These are phyloP conservation scores for Mycena filopes DNA, from an alignment of 768 basidiomycete genomes.

Conservation along the genomic window DNA sequence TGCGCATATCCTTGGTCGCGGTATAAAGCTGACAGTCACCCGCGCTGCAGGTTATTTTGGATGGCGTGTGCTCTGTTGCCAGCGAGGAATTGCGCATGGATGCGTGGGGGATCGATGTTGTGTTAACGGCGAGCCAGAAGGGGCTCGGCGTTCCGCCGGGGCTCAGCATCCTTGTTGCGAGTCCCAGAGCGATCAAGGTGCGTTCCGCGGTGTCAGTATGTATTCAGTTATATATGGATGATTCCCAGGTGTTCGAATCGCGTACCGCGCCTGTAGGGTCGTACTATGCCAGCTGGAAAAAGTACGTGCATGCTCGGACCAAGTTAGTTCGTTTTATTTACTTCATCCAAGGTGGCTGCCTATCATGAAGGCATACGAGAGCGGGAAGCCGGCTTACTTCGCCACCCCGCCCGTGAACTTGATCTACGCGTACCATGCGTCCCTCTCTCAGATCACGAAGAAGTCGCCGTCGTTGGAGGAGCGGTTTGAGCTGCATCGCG, in stretches of 20 bases:
- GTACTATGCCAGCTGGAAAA: conserved; percentile 94
- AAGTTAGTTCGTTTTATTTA: conserved; percentile 1
- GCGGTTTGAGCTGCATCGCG: conserved; percentile 80
- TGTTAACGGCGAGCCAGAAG: conserved; percentile 89
- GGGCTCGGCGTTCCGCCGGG: conserved; percentile 95
- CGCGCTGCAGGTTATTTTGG: conserved; percentile 72
- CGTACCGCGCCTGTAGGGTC: conserved; percentile 73
- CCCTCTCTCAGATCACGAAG: conserved; percentile 77
- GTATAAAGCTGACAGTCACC: conserved; percentile 16
- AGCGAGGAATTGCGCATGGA: conserved; percentile 96
- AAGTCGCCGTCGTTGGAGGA: conserved; percentile 74
- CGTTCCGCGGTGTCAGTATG: too few relatives aligned
- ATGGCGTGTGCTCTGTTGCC: conserved; percentile 97
- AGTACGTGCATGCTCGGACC: conserved; percentile 50
- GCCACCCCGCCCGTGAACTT: conserved; percentile 96
- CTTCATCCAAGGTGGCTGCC: conserved; percentile 76
- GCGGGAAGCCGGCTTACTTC: conserved; percentile 85
- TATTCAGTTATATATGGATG: neutral
- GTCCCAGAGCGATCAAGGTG: conserved; percentile 80
- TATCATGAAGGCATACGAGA: conserved; percentile 94
- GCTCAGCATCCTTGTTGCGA: conserved; percentile 86
- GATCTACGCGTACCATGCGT: conserved; percentile 89
- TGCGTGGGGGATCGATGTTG: conserved; percentile 91
- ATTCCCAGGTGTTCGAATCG: conserved; percentile 62
- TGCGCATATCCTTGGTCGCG: conserved; percentile 42